Conservation (phyloP, 306 rosid species). For the Castanea sativa region DNA sequence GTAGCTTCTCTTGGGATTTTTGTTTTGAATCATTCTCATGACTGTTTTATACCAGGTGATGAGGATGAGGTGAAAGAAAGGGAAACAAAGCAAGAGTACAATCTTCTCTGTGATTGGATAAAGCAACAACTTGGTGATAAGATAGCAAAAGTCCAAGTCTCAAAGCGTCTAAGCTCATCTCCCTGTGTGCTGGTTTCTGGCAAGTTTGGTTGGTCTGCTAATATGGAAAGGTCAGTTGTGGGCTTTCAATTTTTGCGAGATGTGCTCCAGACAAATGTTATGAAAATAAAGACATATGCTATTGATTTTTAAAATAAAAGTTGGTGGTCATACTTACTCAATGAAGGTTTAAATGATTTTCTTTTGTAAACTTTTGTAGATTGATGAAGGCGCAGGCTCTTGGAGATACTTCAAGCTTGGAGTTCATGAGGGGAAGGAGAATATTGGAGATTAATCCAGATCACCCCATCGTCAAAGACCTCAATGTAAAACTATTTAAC, state of each 20-base stretch:
- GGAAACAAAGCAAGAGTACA: conserved; percentile 77
- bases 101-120: conserved; percentile 93
- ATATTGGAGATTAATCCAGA: conserved; percentile 95
- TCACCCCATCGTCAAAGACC: conserved; percentile 86
- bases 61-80: conserved; percentile 92
- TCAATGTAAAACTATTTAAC: conserved; percentile 54
- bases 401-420: conserved; percentile 89
- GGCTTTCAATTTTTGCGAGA: background rate
- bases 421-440: conserved; percentile 98
- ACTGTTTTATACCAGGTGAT: conserved; percentile 58
- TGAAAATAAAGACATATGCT: background rate
- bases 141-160: conserved; percentile 93
- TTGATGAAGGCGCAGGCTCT: conserved; percentile 99
- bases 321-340: background rate
- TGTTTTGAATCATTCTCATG: conserved; percentile 1
- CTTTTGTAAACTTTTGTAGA: conserved; percentile 40
- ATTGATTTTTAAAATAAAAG: background rate
- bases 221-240: conserved; percentile 85
- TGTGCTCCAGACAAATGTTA: background rate
- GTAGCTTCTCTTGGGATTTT: conserved; percentile 4
- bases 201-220: conserved; percentile 99
- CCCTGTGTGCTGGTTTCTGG: conserved; percentile 99
- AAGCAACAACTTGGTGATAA: conserved; percentile 96
- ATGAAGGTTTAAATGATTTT: background rate
- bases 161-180: conserved; percentile 96